phyloP scores from a whole-genome alignment of 257 asterid genomes.

The Solanum paucissectum region DNA sequence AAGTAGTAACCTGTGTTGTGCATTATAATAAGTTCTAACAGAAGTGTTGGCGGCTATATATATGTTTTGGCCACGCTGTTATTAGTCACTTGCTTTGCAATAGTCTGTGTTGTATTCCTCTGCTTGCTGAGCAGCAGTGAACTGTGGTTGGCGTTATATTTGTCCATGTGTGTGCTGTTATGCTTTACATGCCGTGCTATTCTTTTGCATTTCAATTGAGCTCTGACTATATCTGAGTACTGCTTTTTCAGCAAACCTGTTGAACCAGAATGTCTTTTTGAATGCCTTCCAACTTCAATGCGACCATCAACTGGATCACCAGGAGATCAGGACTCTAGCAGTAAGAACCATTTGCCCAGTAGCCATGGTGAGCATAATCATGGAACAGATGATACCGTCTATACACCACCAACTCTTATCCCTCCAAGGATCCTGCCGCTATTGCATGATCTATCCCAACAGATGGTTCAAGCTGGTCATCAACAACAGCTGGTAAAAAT shows the following conservation, averaged over 20 bases:
- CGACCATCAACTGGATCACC: constrained; percentile 90
- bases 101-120: not conserved
- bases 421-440: constrained; percentile 90
- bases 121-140: not conserved
- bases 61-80: not conserved
- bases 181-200: not conserved
- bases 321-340: constrained; percentile 45
- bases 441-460: constrained; percentile 88
- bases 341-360: constrained; percentile 57
- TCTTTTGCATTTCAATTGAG: not conserved
- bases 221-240: not conserved
- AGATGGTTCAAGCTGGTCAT: constrained; percentile 93
- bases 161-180: not conserved
- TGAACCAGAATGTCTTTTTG: constrained; percentile 99
- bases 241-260: constrained; percentile 74
- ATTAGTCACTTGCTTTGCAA: not conserved
- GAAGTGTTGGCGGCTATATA: not conserved
- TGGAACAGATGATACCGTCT: constrained; percentile 50
- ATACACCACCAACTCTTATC: constrained; percentile 82
- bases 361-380: constrained; percentile 57
- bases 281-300: constrained; percentile 96
- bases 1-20: not conserved
- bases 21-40: not conserved
- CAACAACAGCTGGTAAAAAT: constrained; percentile 72
- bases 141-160: not conserved